phyloP scores from a whole-genome alignment of 139 green algal genomes.

The Deuterostichococcus epilithicus region DNA sequence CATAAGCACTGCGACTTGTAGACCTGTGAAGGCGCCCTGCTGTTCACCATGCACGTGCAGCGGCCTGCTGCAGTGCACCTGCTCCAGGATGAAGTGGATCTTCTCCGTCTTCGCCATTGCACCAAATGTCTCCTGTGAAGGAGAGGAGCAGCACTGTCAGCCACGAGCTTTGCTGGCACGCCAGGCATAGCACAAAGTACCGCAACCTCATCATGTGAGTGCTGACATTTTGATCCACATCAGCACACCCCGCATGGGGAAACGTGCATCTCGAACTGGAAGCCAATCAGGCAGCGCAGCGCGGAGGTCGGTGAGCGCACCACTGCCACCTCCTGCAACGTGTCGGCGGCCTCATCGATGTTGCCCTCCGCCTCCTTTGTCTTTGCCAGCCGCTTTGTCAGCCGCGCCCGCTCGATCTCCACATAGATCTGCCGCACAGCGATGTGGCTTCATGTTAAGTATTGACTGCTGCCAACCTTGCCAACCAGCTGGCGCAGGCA shows the following conservation, averaged over 20 bases:
- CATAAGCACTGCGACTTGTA: too few species aligned
- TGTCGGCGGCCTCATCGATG: slow-evolving; percentile 85
- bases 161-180: not conserved
- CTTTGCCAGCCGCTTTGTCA: slow-evolving; percentile 80
- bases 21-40: too few species aligned
- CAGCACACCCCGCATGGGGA: too few species aligned
- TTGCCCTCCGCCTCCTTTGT: slow-evolving; percentile 93
- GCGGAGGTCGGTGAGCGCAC: slow-evolving; percentile 30
- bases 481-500: not conserved
- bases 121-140: slow-evolving; percentile 89
- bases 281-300: not conserved
- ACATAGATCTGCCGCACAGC: slow-evolving; percentile 87
- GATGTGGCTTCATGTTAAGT: not conserved
- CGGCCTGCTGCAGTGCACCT: slow-evolving; percentile 45
- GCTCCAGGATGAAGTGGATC: slow-evolving; percentile 98
- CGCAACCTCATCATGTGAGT: not conserved
- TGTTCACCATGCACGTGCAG: not conserved
- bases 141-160: not conserved
- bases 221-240: too few species aligned
- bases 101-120: slow-evolving; percentile 98
- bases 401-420: slow-evolving; percentile 95
- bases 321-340: slow-evolving; percentile 96
- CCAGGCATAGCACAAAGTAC: not conserved
- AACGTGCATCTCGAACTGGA: too few species aligned
- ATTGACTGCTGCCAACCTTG: not conserved